phyloP scores from a whole-genome alignment of 2,329 filamentous ascomycete genomes.

The Talaromyces sp. region DNA sequence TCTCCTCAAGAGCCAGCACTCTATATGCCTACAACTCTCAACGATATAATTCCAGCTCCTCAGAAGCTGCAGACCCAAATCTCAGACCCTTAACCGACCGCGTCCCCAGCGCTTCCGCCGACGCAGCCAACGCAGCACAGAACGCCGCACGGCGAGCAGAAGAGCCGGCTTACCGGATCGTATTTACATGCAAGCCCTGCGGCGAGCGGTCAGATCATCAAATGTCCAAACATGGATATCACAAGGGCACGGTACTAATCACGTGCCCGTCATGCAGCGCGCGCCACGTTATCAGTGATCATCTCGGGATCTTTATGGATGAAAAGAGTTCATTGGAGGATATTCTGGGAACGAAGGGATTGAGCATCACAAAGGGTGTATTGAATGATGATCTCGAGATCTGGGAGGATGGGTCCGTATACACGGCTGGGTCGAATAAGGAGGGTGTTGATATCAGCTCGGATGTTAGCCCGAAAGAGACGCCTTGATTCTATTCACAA shows the following conservation, averaged over 20 bases:
- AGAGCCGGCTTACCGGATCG: conserved; percentile 75
- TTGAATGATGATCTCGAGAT: conserved; percentile 87
- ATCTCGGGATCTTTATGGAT: conserved; percentile 62
- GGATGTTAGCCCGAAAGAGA: conserved; percentile 4
- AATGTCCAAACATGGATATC: conserved; percentile 92
- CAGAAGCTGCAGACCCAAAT: conserved; percentile 22
- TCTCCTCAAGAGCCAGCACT: conserved; percentile 4
- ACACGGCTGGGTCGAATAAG: conserved; percentile 23
- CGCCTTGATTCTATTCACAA: neutral
- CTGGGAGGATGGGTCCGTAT: conserved; percentile 69
- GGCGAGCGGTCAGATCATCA: conserved; percentile 73
- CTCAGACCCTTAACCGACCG: conserved; percentile 35
- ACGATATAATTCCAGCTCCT: conserved; percentile 33
- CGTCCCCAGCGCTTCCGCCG: conserved; percentile 25
- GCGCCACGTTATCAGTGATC: conserved; percentile 86
- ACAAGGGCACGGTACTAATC: conserved; percentile 82
- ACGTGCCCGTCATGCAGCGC: conserved; percentile 82
- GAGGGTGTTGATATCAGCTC: conserved; percentile 20
- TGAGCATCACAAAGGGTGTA: conserved; percentile 75
- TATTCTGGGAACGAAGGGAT: conserved; percentile 44
- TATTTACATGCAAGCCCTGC: conserved; percentile 91
- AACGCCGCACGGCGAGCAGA: conserved; percentile 38
- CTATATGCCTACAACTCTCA: conserved; percentile 13
- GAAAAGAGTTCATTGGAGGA: conserved; percentile 42
- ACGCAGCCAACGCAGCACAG: conserved; percentile 32